phyloP scores from a whole-genome alignment of 1,284 basidiomycete species.

The Boletus putidus region DNA sequence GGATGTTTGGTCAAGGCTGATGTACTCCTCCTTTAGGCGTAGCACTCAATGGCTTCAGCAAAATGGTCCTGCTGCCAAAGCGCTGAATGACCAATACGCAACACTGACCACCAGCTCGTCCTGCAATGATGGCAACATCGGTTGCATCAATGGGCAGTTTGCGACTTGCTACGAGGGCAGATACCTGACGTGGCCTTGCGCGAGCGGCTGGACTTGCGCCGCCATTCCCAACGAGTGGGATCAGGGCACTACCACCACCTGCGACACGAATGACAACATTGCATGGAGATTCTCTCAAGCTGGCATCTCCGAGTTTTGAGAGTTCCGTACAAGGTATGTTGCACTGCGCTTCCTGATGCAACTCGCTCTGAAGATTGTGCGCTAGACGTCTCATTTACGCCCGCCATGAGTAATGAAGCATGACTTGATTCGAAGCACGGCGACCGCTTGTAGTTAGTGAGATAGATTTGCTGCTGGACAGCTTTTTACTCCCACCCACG shows the following conservation, averaged over 20 bases:
- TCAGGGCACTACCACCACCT: slow-evolving; percentile 22
- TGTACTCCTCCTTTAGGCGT: slow-evolving; percentile 4
- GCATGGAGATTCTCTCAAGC: slow-evolving; percentile 23
- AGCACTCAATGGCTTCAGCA: slow-evolving; percentile 19
- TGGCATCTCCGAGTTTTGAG: slow-evolving; percentile 22
- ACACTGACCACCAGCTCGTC: slow-evolving; percentile 22
- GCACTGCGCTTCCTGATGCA: neutral
- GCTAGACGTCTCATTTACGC: neutral
- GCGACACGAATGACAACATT: slow-evolving; percentile 18
- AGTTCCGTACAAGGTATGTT: neutral
- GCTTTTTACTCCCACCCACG: neutral
- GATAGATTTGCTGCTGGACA: slow-evolving; percentile 15
- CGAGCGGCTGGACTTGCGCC: slow-evolving; percentile 17
- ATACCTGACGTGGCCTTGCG: slow-evolving; percentile 16
- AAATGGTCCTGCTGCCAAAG: slow-evolving; percentile 32
- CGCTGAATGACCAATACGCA: slow-evolving; percentile 31
- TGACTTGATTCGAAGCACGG: slow-evolving; percentile 5
- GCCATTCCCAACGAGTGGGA: slow-evolving; percentile 26
- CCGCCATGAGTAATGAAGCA: neutral
- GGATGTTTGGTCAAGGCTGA: neutral
- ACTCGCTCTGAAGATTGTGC: neutral
- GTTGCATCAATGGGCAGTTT: slow-evolving; percentile 32
- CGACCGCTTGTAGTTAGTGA: slow-evolving; percentile 12
- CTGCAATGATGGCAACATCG: slow-evolving; percentile 28
- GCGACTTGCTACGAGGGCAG: slow-evolving; percentile 24